Conservation (phyloP, 345 rosid genomes). For the Dimocarpus longan region DNA sequence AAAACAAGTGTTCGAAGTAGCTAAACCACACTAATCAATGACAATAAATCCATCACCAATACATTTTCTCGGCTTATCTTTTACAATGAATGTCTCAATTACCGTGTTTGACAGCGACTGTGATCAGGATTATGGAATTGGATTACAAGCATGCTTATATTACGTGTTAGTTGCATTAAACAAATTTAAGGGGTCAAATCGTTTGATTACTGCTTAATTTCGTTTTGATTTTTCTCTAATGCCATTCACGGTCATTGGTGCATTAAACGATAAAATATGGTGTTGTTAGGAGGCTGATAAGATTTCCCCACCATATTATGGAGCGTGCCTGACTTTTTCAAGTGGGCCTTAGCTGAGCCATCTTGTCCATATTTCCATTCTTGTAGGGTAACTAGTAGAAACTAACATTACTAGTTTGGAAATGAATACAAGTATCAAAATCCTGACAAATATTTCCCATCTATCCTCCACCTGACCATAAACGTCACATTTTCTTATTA, state of each 20-base stretch:
- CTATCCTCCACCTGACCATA: conserved; percentile 1
- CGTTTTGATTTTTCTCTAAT: neutral
- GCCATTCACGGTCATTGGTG: neutral
- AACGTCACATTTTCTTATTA: conserved; percentile 14
- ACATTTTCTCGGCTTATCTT: neutral
- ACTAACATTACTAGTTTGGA: neutral
- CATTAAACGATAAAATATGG: conserved; percentile 12
- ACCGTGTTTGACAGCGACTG: neutral
- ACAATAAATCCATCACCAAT: neutral
- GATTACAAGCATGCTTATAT: neutral
- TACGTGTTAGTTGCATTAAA: neutral
- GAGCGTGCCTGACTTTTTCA: conserved; percentile 18
- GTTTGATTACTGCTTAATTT: neutral
- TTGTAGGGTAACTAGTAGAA: conserved; percentile 6
- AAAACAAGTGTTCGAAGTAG: conserved; percentile 16
- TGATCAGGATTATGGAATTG: conserved; percentile 3
- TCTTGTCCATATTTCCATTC: conserved; percentile 26
- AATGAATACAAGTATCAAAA: conserved; percentile 3
- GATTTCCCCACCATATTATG: conserved; percentile 33
- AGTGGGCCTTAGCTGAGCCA: conserved; percentile 36
- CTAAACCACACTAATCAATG: conserved; percentile 26
- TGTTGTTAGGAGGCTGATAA: conserved; percentile 25
- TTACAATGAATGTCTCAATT: neutral
- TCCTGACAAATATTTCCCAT: conserved; percentile 16
- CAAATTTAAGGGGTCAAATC: conserved; percentile 11